Base-by-base conservation (phyloP, 129 eudicot genomes). In the Gnaphalium uliginosum region DNA sequence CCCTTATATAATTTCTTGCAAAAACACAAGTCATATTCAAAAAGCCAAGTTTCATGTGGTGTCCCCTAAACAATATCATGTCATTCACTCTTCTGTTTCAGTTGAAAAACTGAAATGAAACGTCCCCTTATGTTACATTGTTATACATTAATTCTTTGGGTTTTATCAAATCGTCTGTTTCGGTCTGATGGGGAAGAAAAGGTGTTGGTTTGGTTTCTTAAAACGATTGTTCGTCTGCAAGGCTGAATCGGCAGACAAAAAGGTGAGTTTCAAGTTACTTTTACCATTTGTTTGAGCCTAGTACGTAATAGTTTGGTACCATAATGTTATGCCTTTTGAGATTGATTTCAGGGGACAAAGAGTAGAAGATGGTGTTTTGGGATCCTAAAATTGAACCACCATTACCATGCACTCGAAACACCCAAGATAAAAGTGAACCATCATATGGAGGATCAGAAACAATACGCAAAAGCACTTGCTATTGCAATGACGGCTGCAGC, bases 401-500 rank as follows among this genome's bases (percentile, higher is more conserved):
- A 81, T 21, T 79, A 76, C 25, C 95, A 95, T 27, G 86, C 85
- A 48, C 56, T 83, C 8, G 71, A 87, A 78, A 83, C 79, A 27
- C 69, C 86, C 5, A 72, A 78, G 63, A 79, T 35, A 57, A 72
- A 81, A 22, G 19, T 84, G 48, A 73, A 48, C 18, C 85, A 85
- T 68, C 91, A 81, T 23, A 77, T 63, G 8, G 89, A 83, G 66
- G 95, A 85, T 71, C 90, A 87, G 69, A 85, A 86, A 63, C 85
- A 85, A 78, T 89, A 80, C 37, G 89, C 91, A 1, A 26, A 90
- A 80, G 92, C 85, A 2, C 93, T 90, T 48, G 93, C 96, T 2
- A 46, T 81, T 9, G 96, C 96, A 32, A 90, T 93, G 43, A 89
- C 93, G 19, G 92, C 81, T 33, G 98, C 97, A 33, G 98, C 97